Conservation (phyloP, 2,329 filamentous ascomycete genomes). For the Aspergillus amoenus region DNA sequence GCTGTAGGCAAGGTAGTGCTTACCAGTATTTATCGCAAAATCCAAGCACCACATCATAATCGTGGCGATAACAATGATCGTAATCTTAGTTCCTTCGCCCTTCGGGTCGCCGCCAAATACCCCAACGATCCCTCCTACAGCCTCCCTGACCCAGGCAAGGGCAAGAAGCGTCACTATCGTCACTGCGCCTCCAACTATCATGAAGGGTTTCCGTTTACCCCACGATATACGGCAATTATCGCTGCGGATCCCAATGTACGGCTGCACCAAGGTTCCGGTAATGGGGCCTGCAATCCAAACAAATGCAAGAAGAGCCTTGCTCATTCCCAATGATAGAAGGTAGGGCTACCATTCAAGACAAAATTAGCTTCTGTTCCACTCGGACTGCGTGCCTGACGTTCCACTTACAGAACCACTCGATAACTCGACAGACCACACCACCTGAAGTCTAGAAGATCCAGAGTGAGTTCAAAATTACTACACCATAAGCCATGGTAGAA, state of each 20-base stretch:
- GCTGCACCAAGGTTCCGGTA: slow-evolving; percentile 75
- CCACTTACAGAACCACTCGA: slow-evolving; percentile 76
- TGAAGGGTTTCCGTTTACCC: slow-evolving; percentile 81
- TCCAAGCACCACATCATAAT: slow-evolving; percentile 87
- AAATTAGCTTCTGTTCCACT: neutral
- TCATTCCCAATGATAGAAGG: slow-evolving; percentile 74
- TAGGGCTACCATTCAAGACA: slow-evolving; percentile 55
- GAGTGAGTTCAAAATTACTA: slow-evolving; percentile 8
- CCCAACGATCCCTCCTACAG: slow-evolving; percentile 65
- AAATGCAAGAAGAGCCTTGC: slow-evolving; percentile 77
- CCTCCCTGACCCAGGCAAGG: slow-evolving; percentile 72
- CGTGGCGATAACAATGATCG: slow-evolving; percentile 76
- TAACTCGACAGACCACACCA: slow-evolving; percentile 93
- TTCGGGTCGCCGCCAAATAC: slow-evolving; percentile 70
- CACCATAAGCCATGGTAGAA: neutral
- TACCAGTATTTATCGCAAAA: slow-evolving; percentile 90
- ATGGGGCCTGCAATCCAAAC: slow-evolving; percentile 84
- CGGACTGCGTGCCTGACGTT: no score
- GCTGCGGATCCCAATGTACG: slow-evolving; percentile 77
- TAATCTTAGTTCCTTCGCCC: slow-evolving; percentile 62
- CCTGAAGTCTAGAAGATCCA: slow-evolving; percentile 63
- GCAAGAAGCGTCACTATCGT: slow-evolving; percentile 68
- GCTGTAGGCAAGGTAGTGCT: slow-evolving; percentile 18
- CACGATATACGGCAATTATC: slow-evolving; percentile 72
- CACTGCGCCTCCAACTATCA: slow-evolving; percentile 67